These are phyloP conservation scores for Pythium volutum DNA, from an alignment of 352 stramenopile species.

Conservation along the genomic window DNA sequence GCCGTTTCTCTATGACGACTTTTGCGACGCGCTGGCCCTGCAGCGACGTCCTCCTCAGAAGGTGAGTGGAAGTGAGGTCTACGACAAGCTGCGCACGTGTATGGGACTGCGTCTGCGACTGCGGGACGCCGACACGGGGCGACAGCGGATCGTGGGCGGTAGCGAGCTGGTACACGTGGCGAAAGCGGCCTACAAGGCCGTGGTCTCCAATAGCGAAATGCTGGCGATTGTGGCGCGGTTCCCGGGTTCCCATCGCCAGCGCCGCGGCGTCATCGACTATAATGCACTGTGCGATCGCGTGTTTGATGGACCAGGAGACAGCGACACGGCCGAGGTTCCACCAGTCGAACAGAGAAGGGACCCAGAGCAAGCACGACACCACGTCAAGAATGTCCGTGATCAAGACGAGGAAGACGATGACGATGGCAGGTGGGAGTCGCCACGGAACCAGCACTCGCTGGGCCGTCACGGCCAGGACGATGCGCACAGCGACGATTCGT, in stretches of 20 bases:
- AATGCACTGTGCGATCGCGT: conserved; percentile 24
- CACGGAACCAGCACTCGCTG: conserved; percentile 3
- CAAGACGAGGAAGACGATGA: conserved; percentile 5
- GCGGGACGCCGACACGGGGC: conserved; percentile 1
- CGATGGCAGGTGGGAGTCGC: neutral
- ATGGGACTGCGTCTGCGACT: conserved; percentile 4
- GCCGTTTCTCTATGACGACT: conserved; percentile 51
- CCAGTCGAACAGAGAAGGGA: neutral
- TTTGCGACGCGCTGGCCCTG: conserved; percentile 48
- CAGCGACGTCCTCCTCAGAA: neutral
- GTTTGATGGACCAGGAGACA: conserved; percentile 11
- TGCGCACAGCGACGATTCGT: neutral
- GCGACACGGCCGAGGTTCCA: neutral
- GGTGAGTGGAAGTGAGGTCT: neutral
- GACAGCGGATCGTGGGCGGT: neutral
- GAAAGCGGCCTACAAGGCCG: conserved; percentile 12
- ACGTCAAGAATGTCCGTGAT: neutral
- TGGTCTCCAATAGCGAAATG: conserved; percentile 3
- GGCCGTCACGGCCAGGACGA: neutral
- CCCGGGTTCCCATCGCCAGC: neutral
- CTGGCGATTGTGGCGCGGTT: conserved; percentile 6
- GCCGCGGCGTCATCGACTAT: conserved; percentile 11
- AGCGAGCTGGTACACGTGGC: conserved; percentile 1
- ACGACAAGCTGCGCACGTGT: conserved; percentile 9
- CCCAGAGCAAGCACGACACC: neutral